phyloP scores from a whole-genome alignment of 1,139 yeast genomes.

The Entelexis sorbosivorans region DNA sequence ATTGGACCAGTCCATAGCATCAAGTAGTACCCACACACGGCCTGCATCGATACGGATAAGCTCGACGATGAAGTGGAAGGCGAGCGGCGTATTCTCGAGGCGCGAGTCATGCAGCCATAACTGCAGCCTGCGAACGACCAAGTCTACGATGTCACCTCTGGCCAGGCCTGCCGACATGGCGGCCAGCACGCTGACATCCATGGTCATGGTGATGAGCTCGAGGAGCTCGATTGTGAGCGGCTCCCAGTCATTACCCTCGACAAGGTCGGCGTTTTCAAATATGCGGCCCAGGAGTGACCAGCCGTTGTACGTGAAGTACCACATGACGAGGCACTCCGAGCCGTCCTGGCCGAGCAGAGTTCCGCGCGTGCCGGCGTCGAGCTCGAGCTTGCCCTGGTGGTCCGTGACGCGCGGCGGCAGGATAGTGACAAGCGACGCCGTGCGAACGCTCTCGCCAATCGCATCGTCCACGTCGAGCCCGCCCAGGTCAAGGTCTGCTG shows the following conservation, averaged over 20 bases:
- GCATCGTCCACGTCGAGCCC: slow-evolving; percentile 26
- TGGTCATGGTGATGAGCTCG: slow-evolving; percentile 39
- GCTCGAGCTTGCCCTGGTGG: slow-evolving; percentile 30
- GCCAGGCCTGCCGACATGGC: slow-evolving; percentile 49
- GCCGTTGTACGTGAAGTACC: slow-evolving; percentile 66
- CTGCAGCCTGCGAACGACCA: slow-evolving; percentile 55
- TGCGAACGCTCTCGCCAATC: slow-evolving; percentile 13
- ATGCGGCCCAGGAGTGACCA: slow-evolving; percentile 79
- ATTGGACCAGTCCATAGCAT: slow-evolving; percentile 8
- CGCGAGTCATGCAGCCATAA: slow-evolving; percentile 39
- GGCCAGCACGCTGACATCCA: slow-evolving; percentile 37
- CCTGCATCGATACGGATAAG: slow-evolving; percentile 44
- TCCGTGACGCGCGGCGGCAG: slow-evolving; percentile 36
- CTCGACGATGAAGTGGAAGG: slow-evolving; percentile 39
- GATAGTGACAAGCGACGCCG: slow-evolving; percentile 27
- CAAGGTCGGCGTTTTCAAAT: slow-evolving; percentile 41
- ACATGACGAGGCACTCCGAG: slow-evolving; percentile 48
- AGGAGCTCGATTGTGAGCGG: slow-evolving; percentile 41
- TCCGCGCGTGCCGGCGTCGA: slow-evolving; percentile 57
- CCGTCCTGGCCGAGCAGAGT: slow-evolving; percentile 31
- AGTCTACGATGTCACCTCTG: slow-evolving; percentile 58
- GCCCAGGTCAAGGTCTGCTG: slow-evolving; percentile 32
- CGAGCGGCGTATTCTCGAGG: slow-evolving; percentile 25
- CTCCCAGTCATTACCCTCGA: slow-evolving; percentile 32
- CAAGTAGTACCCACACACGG: slow-evolving; percentile 58